Percentiles rank a stretch among this genome's conserved stretches.
Evolutionary conservation across 2,329 filamentous ascomycete species (phyloP).

Genomic region (Pseudogymnoascus sp.): DNA sequence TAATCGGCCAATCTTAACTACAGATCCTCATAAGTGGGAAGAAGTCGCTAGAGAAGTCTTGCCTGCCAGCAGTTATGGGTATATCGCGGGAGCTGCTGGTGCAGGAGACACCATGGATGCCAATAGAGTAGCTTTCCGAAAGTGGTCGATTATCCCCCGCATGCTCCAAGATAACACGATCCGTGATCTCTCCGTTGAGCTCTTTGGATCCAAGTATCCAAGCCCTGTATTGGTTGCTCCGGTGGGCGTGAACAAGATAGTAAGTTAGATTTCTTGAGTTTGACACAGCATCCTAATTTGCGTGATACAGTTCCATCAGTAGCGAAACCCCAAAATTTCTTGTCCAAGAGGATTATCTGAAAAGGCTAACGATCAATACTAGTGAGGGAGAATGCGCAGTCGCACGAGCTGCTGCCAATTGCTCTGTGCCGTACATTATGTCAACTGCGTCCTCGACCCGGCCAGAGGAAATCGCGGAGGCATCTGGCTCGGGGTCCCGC

Average conservation of each 20-base stretch:
- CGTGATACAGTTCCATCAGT: not conserved
- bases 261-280: not conserved
- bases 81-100: not conserved
- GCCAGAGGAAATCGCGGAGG: constrained; percentile 51
- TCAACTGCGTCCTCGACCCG: constrained; percentile 45
- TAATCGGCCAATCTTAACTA: not conserved
- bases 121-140: constrained; percentile 58
- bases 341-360: not conserved
- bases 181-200: constrained; percentile 48
- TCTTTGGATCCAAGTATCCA: constrained; percentile 53
- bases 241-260: constrained; percentile 52
- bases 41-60: not conserved
- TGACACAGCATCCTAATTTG: not conserved
- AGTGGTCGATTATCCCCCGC: constrained; percentile 54
- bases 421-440: constrained; percentile 53
- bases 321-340: not conserved
- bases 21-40: not conserved
- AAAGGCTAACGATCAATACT: constrained; percentile 44
- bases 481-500: constrained; percentile 45
- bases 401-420: constrained; percentile 51
- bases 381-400: constrained; percentile 50
- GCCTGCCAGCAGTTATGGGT: not conserved
- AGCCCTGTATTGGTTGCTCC: constrained; percentile 59
- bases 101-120: constrained; percentile 24
- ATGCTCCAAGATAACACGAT: constrained; percentile 55